Evolutionary conservation across 129 eudicot genomes (phyloP), one percentile per base, ranked within the genome.

Genomic region (Heracleum sosnowskyi): DNA sequence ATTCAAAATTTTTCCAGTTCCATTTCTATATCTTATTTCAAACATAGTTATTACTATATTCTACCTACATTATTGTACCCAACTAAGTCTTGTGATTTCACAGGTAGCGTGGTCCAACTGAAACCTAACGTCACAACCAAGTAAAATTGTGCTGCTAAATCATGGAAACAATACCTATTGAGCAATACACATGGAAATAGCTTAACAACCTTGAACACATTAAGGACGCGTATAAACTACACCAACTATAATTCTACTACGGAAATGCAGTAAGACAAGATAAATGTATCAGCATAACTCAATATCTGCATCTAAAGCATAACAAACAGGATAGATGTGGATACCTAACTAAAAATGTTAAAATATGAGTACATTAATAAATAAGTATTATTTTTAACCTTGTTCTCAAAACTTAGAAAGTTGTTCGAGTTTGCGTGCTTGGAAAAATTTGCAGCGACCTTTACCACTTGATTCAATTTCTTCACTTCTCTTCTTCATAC

Each of bases 391-490:
- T 4, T 0, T 11, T 72, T 26, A 49, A 73, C 75, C 70, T 84
- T 84, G 78, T 75, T 46, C 78, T 86, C 79, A 90, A 86, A 91
- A 95, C 45, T 78, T 84, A 16, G 90, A 78, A 51, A 95, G 81
- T 40, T 81, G 84, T 84, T 95, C 92, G 1, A 95, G 96, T 84
- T 95, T 95, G 78, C 98, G 97, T 33, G 96, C 86, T 76, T 91
- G 96, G 73, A 95, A 95, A 84, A 95, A 95, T 79, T 95, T 95
- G 96, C 92, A 87, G 68, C 97, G 96, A 11, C 96, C 97, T 82
- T 88, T 95, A 74, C 89, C 93, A 80, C 88, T 90, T 63, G 98
- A 95, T 84, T 88, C 97, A 35, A 86, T 88, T 80, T 95, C 97
- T 88, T 95, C 98, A 81, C 83, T 87, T 81, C 81, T 95, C 81